Conservation (phyloP, 345 rosid species). For the Combretum micranthum region DNA sequence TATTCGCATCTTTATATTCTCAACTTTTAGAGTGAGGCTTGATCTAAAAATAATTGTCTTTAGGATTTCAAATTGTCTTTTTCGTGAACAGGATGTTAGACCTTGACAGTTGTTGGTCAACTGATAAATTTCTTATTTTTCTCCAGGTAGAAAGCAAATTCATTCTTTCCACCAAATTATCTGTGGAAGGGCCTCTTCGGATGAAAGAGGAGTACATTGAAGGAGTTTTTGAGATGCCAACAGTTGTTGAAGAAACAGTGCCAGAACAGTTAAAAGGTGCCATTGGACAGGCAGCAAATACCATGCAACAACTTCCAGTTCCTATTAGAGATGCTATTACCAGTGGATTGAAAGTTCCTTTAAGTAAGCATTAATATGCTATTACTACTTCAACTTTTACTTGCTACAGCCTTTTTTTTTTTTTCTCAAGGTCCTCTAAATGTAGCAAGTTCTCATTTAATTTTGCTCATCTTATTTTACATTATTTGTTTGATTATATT, state of each 20-base stretch:
- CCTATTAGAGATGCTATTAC: constrained; percentile 57
- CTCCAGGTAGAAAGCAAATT: constrained; percentile 82
- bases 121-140: constrained; percentile 1
- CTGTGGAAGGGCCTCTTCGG: constrained; percentile 94
- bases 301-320: constrained; percentile 74
- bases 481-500: too few relatives aligned
- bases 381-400: too few relatives aligned
- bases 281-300: constrained; percentile 58
- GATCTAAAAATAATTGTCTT: too few relatives aligned
- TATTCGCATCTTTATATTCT: too few relatives aligned
- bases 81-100: too few relatives aligned
- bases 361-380: constrained; percentile 45
- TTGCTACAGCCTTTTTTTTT: too few relatives aligned
- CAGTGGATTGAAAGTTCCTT: constrained; percentile 69
- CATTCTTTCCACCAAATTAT: constrained; percentile 46
- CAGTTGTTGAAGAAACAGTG: constrained; percentile 67
- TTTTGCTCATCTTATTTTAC: too few relatives aligned
- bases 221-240: constrained; percentile 72
- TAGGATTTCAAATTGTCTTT: too few relatives aligned
- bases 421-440: too few relatives aligned
- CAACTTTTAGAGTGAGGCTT: too few relatives aligned
- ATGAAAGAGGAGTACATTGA: constrained; percentile 85
- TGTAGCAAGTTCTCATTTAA: too few relatives aligned
- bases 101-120: too few relatives aligned
- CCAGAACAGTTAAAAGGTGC: constrained; percentile 82